Evolutionary conservation across 371 early-diverging fungal genomes (phyloP).

Genomic region (Mucor indicus): DNA sequence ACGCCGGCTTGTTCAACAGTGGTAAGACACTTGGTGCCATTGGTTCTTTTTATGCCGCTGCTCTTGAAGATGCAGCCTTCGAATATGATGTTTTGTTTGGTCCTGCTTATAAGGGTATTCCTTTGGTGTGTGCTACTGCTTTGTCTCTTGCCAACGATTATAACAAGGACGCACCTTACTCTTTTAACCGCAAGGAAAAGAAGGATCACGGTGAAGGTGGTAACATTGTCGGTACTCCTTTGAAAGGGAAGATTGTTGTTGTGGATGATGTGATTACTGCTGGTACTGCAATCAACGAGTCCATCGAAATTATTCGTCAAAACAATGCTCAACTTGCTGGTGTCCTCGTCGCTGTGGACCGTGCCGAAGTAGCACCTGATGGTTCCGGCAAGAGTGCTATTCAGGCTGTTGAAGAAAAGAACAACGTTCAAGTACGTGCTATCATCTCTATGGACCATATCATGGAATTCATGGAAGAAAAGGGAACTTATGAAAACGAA

Average conservation of each 20-base stretch:
- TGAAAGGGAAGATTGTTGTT: constrained; percentile 77
- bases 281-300: constrained; percentile 95
- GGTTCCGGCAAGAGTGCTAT: constrained; percentile 85
- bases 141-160: constrained; percentile 66
- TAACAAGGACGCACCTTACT: constrained; percentile 71
- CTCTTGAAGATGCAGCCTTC: constrained; percentile 67
- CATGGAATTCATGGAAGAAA: constrained; percentile 83
- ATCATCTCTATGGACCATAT: constrained; percentile 88
- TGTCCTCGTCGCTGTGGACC: constrained; percentile 90
- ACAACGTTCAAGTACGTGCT: constrained; percentile 74
- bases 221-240: constrained; percentile 83
- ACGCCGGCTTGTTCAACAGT: constrained; percentile 93
- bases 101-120: constrained; percentile 98
- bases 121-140: constrained; percentile 83
- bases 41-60: constrained; percentile 88
- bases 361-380: constrained; percentile 77
- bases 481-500: constrained; percentile 66
- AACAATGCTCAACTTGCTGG: constrained; percentile 68
- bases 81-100: constrained; percentile 91
- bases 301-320: constrained; percentile 72
- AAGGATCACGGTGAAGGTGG: constrained; percentile 99
- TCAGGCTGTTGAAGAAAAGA: constrained; percentile 85
- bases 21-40: constrained; percentile 81
- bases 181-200: constrained; percentile 96
- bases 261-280: constrained; percentile 98